A percentile compares a stretch with the other conserved stretches of the same genome.
Conservation (phyloP, 2,329 filamentous ascomycete species). For the Botrytis deweyae region DNA sequence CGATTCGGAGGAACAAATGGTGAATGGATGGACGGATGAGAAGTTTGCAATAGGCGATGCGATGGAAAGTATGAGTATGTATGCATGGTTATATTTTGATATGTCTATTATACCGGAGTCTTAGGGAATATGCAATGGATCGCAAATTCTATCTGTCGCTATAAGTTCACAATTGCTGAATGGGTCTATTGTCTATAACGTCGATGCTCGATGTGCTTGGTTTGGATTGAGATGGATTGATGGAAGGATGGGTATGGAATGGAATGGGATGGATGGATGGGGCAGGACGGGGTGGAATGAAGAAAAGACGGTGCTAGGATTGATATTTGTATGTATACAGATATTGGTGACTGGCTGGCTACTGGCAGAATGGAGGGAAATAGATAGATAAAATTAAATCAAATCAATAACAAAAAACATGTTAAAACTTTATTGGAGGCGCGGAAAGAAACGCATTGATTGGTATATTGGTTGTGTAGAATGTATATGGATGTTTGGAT, state of each 20-base stretch:
- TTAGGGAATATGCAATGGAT: background rate
- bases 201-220: background rate
- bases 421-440: background rate
- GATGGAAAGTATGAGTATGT: slow-evolving; percentile 2
- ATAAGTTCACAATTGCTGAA: slow-evolving; percentile 6
- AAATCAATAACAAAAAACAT: background rate
- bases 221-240: background rate
- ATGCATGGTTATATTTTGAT: slow-evolving; percentile 13
- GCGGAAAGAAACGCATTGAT: background rate
- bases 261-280: background rate
- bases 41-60: background rate
- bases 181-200: background rate
- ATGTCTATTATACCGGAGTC: background rate
- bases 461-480: too few species aligned
- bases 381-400: background rate
- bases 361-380: background rate
- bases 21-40: background rate
- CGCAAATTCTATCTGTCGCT: slow-evolving; percentile 3
- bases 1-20: background rate
- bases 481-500: too few species aligned
- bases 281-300: background rate
- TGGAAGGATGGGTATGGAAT: background rate
- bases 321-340: background rate
- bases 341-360: background rate
- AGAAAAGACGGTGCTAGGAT: background rate